Conservation (phyloP, 2,329 filamentous ascomycete species). For the Aureobasidium zeae region DNA sequence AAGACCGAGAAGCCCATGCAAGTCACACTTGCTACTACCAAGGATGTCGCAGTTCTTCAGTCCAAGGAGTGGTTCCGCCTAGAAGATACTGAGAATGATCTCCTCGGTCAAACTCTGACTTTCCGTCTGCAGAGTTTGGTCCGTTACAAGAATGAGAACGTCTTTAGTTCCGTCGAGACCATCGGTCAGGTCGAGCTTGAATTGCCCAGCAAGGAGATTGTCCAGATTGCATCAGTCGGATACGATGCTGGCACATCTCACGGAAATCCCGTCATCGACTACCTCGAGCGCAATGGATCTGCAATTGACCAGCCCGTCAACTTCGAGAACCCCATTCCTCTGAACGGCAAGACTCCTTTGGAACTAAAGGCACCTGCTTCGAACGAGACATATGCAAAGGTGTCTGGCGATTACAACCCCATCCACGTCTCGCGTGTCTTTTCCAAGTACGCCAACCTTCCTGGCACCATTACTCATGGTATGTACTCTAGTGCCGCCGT, state of each 20-base stretch:
- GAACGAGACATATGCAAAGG: slow-evolving; percentile 95
- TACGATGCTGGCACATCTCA: slow-evolving; percentile 87
- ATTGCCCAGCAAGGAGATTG: slow-evolving; percentile 91
- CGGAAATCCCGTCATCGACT: slow-evolving; percentile 94
- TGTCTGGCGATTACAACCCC: slow-evolving; percentile 97
- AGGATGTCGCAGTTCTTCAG: slow-evolving; percentile 85
- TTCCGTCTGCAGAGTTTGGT: slow-evolving; percentile 92
- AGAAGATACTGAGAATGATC: slow-evolving; percentile 73
- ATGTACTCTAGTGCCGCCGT: slow-evolving; percentile 99
- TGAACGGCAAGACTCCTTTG: slow-evolving; percentile 84
- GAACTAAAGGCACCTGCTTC: slow-evolving; percentile 84
- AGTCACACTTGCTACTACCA: slow-evolving; percentile 73
- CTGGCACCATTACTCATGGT: slow-evolving; percentile 95
- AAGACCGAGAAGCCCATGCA: slow-evolving; percentile 95
- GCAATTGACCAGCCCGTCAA: slow-evolving; percentile 92
- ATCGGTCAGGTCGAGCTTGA: slow-evolving; percentile 87
- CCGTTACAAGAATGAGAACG: slow-evolving; percentile 86
- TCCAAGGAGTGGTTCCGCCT: slow-evolving; percentile 98
- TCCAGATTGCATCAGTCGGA: slow-evolving; percentile 94
- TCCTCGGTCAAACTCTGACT: slow-evolving; percentile 84
- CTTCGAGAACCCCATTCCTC: slow-evolving; percentile 94
- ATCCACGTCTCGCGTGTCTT: slow-evolving; percentile 98
- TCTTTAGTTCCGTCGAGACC: slow-evolving; percentile 88
- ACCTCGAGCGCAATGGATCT: slow-evolving; percentile 81
- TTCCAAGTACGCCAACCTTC: slow-evolving; percentile 87